Percentiles rank a stretch among this genome's conserved stretches.
These are phyloP conservation scores for Senecio squalidus DNA, from an alignment of 140 eudicot genomes.

Conservation along the genomic window DNA sequence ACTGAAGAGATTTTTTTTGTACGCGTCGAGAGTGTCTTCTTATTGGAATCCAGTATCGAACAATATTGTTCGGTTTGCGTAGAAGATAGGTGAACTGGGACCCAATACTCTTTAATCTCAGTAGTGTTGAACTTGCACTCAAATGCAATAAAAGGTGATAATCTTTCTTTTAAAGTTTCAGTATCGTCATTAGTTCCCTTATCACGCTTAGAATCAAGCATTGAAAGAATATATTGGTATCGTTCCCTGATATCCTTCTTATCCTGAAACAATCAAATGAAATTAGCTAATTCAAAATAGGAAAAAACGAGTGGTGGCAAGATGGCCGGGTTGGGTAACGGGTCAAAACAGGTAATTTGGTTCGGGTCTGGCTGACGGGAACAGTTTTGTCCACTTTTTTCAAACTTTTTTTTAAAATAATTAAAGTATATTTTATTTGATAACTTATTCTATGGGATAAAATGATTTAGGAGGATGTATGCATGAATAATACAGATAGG, in stretches of 20 bases:
- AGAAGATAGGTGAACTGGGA: conserved; percentile 60
- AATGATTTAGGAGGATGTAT: not conserved
- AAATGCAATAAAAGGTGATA: conserved; percentile 38
- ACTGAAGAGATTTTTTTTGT: conserved; percentile 30
- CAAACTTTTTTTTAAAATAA: too few relatives aligned
- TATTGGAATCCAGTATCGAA: conserved; percentile 37
- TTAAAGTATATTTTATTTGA: too few relatives aligned
- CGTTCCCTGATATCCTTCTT: conserved; percentile 7
- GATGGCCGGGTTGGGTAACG: not conserved
- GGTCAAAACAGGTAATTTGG: too few relatives aligned
- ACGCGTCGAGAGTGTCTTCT: conserved; percentile 35
- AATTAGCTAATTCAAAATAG: not conserved
- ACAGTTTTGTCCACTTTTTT: not conserved
- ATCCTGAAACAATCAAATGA: conserved; percentile 26
- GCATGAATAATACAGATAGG: not conserved
- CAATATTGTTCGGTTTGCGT: conserved; percentile 69
- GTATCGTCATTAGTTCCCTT: not conserved
- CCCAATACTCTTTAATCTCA: conserved; percentile 59
- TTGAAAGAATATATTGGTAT: conserved; percentile 26
- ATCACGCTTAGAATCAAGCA: conserved; percentile 31
- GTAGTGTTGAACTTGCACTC: conserved; percentile 22
- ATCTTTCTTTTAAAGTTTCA: conserved; percentile 20
- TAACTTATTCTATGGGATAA: too few relatives aligned
- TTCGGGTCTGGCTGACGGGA: not conserved
- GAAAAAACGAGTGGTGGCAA: not conserved